Conservation (phyloP, 2,329 filamentous ascomycete genomes). For the Aurifilum marmelostoma region DNA sequence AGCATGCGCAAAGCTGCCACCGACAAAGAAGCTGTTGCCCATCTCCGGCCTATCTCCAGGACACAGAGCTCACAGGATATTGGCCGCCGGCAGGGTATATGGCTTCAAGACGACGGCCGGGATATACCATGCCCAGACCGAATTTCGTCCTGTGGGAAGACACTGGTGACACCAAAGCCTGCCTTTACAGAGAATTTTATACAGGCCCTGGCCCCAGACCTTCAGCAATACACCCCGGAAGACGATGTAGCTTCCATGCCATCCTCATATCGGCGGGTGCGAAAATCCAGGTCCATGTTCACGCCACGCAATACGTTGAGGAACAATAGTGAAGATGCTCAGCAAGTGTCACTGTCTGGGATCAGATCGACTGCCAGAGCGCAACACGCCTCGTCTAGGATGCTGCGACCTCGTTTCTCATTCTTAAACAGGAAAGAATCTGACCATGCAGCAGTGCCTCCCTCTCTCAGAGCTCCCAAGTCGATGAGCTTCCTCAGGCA, state of each 20-base stretch:
- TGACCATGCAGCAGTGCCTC: constrained; percentile 31
- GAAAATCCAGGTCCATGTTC: constrained; percentile 61
- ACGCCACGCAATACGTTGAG: constrained; percentile 36
- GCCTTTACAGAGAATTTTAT: constrained; percentile 38
- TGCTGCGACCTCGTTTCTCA: constrained; percentile 21
- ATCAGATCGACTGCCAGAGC: neutral
- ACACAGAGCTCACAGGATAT: constrained; percentile 23
- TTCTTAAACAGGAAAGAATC: constrained; percentile 38
- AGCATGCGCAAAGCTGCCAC: constrained; percentile 19
- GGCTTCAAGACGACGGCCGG: constrained; percentile 2
- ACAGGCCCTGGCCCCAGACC: constrained; percentile 41
- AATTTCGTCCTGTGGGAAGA: constrained; percentile 24
- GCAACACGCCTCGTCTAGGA: neutral
- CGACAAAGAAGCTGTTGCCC: neutral
- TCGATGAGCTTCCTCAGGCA: constrained; percentile 56
- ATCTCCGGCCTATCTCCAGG: constrained; percentile 10
- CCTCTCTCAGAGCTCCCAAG: constrained; percentile 49
- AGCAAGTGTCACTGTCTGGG: neutral
- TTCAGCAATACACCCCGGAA: constrained; percentile 51
- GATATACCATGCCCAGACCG: constrained; percentile 19
- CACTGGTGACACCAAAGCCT: constrained; percentile 1
- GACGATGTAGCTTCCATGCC: constrained; percentile 52
- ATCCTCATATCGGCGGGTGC: constrained; percentile 53
- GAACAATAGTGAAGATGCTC: constrained; percentile 21
- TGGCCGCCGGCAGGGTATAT: neutral